Evolutionary conservation across 352 stramenopile genomes (phyloP).

Genomic region (Phytopythium aichiense): DNA sequence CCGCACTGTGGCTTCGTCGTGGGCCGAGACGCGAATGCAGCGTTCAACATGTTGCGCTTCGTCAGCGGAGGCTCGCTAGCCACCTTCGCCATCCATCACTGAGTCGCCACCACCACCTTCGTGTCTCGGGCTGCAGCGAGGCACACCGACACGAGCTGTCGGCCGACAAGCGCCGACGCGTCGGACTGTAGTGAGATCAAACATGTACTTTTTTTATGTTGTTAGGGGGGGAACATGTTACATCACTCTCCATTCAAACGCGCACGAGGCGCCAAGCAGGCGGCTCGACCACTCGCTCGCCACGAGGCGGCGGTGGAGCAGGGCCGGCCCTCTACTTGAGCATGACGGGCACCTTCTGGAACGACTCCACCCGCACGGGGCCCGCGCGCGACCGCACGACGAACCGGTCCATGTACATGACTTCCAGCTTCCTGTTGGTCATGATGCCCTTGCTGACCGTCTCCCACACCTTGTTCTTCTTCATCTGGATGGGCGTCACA

Average conservation of each 20-base stretch:
- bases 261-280: background rate
- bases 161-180: no score
- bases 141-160: background rate
- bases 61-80: no score
- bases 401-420: constrained; percentile 66
- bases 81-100: no score
- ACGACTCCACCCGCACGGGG: constrained; percentile 53
- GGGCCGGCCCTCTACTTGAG: constrained; percentile 17
- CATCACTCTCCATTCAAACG: constrained; percentile 3
- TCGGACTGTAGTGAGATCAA: background rate
- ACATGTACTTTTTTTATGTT: constrained; percentile 3
- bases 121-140: no score
- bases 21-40: no score
- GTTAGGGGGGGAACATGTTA: background rate
- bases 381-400: constrained; percentile 49
- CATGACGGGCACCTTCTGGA: constrained; percentile 44
- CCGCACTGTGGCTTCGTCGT: no score
- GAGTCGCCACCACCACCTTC: no score
- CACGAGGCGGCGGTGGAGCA: background rate
- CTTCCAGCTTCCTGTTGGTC: constrained; percentile 72
- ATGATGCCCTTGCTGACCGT: constrained; percentile 68
- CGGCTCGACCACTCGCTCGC: background rate
- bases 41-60: no score
- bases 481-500: constrained; percentile 77
- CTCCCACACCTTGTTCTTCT: constrained; percentile 86